phyloP scores from a whole-genome alignment of 345 rosid species.

The Excoecaria agallocha region DNA sequence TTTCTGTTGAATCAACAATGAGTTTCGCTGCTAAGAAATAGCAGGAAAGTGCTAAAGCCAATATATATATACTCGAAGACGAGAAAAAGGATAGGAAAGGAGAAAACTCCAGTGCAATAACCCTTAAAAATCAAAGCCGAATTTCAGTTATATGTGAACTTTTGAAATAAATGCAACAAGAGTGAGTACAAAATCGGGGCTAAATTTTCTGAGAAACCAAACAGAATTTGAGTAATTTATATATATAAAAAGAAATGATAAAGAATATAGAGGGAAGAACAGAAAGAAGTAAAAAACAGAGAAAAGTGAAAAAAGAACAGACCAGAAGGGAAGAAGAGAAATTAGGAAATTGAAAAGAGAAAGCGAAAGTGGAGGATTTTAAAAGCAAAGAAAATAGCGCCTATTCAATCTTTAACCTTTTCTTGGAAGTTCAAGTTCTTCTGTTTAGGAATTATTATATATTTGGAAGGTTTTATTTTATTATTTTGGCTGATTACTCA shows the following conservation, averaged over 20 bases:
- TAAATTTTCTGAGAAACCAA: conserved; percentile 4
- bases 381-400: not conserved
- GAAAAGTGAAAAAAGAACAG: not conserved
- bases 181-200: not conserved
- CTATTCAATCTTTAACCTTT: too few relatives aligned
- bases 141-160: not conserved
- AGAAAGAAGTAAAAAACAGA: not conserved
- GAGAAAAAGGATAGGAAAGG: not conserved
- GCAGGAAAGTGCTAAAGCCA: not conserved
- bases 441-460: too few relatives aligned
- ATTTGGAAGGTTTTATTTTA: too few relatives aligned
- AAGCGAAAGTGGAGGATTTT: not conserved
- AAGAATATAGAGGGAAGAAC: not conserved
- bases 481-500: not conserved
- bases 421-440: too few relatives aligned
- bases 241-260: too few relatives aligned
- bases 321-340: not conserved
- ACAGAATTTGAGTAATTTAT: not conserved
- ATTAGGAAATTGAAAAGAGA: not conserved
- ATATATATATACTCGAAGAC: not conserved
- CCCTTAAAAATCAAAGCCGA: not conserved
- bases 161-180: not conserved
- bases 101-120: not conserved
- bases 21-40: not conserved
- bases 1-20: not conserved